Percentiles rank a stretch among this genome's conserved stretches.
Conservation (phyloP, 306 rosid species). For the Urtica urens region DNA sequence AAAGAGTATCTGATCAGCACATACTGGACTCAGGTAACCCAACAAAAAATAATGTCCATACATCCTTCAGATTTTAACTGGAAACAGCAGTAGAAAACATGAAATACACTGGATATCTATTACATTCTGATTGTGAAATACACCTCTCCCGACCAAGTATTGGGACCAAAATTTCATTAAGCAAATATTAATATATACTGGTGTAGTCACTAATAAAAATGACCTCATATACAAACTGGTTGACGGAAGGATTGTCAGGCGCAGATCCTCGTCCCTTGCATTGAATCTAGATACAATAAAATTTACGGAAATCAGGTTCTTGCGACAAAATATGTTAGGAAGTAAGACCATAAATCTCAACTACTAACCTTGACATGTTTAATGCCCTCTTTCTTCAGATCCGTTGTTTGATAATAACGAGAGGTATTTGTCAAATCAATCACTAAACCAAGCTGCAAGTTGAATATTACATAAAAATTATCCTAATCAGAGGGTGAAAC, state of each 20-base stretch:
- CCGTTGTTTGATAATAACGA: constrained; percentile 72
- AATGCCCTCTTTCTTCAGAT: constrained; percentile 90
- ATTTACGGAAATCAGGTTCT: constrained; percentile 14
- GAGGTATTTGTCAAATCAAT: constrained; percentile 91
- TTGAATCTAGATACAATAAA: constrained; percentile 55
- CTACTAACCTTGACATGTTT: constrained; percentile 78
- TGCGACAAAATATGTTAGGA: constrained; percentile 9
- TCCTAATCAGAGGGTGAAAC: constrained; percentile 5
- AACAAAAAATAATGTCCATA: no score
- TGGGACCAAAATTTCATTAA: no score
- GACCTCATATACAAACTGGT: constrained; percentile 88
- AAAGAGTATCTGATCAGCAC: no score
- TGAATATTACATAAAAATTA: constrained; percentile 16
- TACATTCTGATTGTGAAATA: no score
- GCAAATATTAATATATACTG: no score
- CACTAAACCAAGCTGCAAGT: constrained; percentile 92
- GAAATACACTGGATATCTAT: no score
- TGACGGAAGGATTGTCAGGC: constrained; percentile 82
- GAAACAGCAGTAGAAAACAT: no score
- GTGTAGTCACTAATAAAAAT: constrained; percentile 29
- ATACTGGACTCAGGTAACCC: no score
- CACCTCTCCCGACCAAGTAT: no score
- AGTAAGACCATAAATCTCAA: constrained; percentile 15
- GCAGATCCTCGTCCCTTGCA: constrained; percentile 93
- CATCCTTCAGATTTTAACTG: no score